phyloP scores from a whole-genome alignment of 1,284 basidiomycete species.

The Coniophora puteana region DNA sequence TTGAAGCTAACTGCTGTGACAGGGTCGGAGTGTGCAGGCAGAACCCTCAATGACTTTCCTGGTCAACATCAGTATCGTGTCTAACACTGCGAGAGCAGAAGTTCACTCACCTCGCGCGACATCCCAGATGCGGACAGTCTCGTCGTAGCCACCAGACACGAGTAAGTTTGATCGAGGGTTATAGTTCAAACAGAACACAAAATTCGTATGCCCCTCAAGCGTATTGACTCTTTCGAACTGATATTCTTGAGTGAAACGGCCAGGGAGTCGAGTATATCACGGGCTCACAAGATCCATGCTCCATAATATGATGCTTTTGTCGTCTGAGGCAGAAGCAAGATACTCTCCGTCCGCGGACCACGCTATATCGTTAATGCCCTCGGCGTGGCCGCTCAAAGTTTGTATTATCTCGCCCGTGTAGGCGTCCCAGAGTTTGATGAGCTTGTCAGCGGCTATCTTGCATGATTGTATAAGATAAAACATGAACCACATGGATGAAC shows the following conservation, averaged over 20 bases:
- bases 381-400: slow-evolving; percentile 67
- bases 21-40: slow-evolving; percentile 96
- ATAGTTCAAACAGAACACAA: slow-evolving; percentile 91
- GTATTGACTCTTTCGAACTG: slow-evolving; percentile 60
- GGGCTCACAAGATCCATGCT: slow-evolving; percentile 56
- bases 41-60: slow-evolving; percentile 76
- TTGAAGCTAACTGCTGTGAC: slow-evolving; percentile 94
- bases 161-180: slow-evolving; percentile 87
- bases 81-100: background rate
- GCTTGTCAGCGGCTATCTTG: slow-evolving; percentile 74
- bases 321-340: slow-evolving; percentile 88
- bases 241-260: slow-evolving; percentile 3
- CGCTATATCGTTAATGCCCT: slow-evolving; percentile 86
- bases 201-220: slow-evolving; percentile 85
- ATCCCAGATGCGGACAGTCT: slow-evolving; percentile 95
- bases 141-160: slow-evolving; percentile 92
- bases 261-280: slow-evolving; percentile 5
- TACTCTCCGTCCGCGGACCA: slow-evolving; percentile 82
- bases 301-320: slow-evolving; percentile 84
- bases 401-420: slow-evolving; percentile 67
- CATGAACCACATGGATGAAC: slow-evolving; percentile 3
- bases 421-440: slow-evolving; percentile 75
- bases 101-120: slow-evolving; percentile 70
- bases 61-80: slow-evolving; percentile 55
- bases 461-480: slow-evolving; percentile 18